Evolutionary conservation across 2,329 filamentous ascomycete species (phyloP).

Genomic region (Botrytis tulipae): DNA sequence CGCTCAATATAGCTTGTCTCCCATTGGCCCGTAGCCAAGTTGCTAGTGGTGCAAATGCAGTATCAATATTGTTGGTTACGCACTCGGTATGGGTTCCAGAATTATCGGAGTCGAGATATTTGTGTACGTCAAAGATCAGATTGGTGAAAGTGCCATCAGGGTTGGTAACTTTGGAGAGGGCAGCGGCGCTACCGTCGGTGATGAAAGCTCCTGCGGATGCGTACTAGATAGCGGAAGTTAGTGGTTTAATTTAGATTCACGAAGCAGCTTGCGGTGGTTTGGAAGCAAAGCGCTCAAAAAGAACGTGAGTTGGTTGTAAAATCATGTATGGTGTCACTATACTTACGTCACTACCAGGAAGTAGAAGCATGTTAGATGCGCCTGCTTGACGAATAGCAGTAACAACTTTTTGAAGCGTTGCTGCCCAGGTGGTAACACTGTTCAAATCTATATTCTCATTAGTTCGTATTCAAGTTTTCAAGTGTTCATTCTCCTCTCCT

Average conservation of each 20-base stretch:
- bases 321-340: not conserved
- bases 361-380: conserved; percentile 62
- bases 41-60: conserved; percentile 48
- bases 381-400: conserved; percentile 63
- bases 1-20: conserved; percentile 50
- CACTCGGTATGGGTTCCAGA: conserved; percentile 53
- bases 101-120: conserved; percentile 59
- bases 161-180: conserved; percentile 54
- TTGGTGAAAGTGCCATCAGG: conserved; percentile 56
- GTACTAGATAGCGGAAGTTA: conserved; percentile 39
- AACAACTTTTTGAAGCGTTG: conserved; percentile 60
- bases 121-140: conserved; percentile 59
- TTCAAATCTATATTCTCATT: conserved; percentile 44
- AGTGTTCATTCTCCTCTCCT: not conserved
- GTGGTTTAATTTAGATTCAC: not conserved
- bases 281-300: not conserved
- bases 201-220: conserved; percentile 51
- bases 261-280: not conserved
- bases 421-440: conserved; percentile 49
- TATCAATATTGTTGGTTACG: conserved; percentile 50
- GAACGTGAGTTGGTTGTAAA: not conserved
- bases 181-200: conserved; percentile 49
- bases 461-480: conserved; percentile 8
- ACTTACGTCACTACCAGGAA: conserved; percentile 55
- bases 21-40: conserved; percentile 48